These are phyloP conservation scores for Ochromonas danica DNA, from an alignment of 108 stramenopile species.

Conservation along the genomic window DNA sequence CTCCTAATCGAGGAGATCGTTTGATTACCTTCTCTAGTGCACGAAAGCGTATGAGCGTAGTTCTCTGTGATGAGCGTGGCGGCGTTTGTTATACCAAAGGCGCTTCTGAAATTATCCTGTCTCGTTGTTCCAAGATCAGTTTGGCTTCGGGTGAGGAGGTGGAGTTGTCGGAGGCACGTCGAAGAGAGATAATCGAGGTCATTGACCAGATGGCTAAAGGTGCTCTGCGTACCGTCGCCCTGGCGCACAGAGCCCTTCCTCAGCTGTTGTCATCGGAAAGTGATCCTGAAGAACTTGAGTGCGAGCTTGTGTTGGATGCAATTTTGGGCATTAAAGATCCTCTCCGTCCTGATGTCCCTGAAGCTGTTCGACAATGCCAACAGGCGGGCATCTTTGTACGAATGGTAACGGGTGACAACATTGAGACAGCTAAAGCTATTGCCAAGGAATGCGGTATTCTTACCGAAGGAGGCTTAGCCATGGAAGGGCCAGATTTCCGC, in stretches of 20 bases:
- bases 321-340: slow-evolving; percentile 56
- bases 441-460: slow-evolving; percentile 68
- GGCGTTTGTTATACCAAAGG: slow-evolving; percentile 80
- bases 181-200: background rate
- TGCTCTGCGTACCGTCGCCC: slow-evolving; percentile 48
- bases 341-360: slow-evolving; percentile 46
- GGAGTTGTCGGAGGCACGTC: background rate
- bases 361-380: slow-evolving; percentile 49
- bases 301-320: slow-evolving; percentile 45
- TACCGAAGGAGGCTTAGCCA: slow-evolving; percentile 46
- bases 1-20: slow-evolving; percentile 24
- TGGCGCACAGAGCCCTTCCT: slow-evolving; percentile 49
- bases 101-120: slow-evolving; percentile 70
- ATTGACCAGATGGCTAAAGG: slow-evolving; percentile 40
- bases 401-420: slow-evolving; percentile 93
- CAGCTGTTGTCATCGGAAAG: background rate
- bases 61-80: slow-evolving; percentile 39
- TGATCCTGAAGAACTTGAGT: slow-evolving; percentile 40
- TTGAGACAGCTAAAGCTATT: slow-evolving; percentile 88
- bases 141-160: slow-evolving; percentile 39
- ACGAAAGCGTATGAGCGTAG: slow-evolving; percentile 84
- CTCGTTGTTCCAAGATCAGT: slow-evolving; percentile 52
- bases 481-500: slow-evolving; percentile 61
- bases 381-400: slow-evolving; percentile 76
- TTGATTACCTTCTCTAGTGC: slow-evolving; percentile 72